Evolutionary conservation across 495 filamentous ascomycete genomes (phyloP).

Genomic region (Coniosporium apollinis): DNA sequence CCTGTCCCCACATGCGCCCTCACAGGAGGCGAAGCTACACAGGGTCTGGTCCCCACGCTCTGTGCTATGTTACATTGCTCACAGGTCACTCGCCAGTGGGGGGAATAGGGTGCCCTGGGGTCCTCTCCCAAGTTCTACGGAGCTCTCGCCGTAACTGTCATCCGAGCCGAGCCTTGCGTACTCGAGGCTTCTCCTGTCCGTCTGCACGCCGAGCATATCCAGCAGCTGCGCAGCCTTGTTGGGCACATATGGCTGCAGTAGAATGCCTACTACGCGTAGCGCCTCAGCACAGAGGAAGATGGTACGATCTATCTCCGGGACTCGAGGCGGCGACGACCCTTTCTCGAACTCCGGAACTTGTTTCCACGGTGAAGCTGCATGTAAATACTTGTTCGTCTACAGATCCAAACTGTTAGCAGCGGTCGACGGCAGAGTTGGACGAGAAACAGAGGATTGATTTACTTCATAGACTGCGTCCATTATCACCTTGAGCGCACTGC

Average conservation of each 20-base stretch:
- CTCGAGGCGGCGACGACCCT: background rate
- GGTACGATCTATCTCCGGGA: slow-evolving; percentile 29
- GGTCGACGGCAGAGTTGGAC: too few species aligned
- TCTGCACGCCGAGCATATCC: slow-evolving; percentile 58
- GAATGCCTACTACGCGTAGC: slow-evolving; percentile 63
- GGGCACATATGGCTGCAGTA: slow-evolving; percentile 86
- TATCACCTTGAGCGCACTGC: slow-evolving; percentile 45
- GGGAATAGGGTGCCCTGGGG: slow-evolving; percentile 38
- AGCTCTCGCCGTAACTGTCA: slow-evolving; percentile 43
- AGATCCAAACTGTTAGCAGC: slow-evolving; percentile 15
- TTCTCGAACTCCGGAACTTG: slow-evolving; percentile 5
- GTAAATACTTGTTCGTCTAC: slow-evolving; percentile 59
- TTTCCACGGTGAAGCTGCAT: slow-evolving; percentile 40
- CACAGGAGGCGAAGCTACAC: too few species aligned
- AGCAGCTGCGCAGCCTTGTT: slow-evolving; percentile 56
- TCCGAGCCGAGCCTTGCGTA: slow-evolving; percentile 44
- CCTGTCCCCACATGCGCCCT: too few species aligned
- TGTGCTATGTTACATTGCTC: slow-evolving; percentile 1
- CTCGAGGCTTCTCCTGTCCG: slow-evolving; percentile 37
- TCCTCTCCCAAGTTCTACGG: slow-evolving; percentile 26
- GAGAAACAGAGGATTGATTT: slow-evolving; percentile 7
- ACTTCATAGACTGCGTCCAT: slow-evolving; percentile 44
- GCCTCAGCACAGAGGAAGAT: slow-evolving; percentile 61
- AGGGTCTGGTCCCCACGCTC: too few species aligned
- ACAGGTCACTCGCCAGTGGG: slow-evolving; percentile 31